Conservation (phyloP, 441 rosid species). For the Gossypium trilobum region DNA sequence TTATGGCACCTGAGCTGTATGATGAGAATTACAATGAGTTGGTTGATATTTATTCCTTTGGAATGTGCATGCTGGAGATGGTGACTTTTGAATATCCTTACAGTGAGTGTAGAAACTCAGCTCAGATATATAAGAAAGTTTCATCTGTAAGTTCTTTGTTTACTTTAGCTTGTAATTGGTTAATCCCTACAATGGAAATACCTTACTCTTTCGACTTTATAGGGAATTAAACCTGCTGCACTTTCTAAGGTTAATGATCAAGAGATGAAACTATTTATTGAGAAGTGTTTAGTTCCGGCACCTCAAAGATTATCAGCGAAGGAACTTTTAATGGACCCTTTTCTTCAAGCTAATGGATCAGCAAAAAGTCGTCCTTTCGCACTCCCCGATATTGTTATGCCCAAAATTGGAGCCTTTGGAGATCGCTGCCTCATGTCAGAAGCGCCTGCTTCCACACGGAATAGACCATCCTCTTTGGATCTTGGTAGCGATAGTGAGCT, state of each 20-base stretch:
- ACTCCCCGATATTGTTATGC: conserved; percentile 56
- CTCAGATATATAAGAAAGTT: conserved; percentile 70
- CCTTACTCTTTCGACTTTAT: conserved; percentile 7
- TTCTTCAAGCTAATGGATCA: conserved; percentile 49
- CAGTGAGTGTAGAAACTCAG: conserved; percentile 57
- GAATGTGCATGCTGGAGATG: conserved; percentile 70
- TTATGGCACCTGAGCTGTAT: conserved; percentile 70
- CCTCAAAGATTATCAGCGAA: conserved; percentile 52
- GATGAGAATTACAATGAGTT: conserved; percentile 59
- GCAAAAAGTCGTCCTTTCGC: conserved; percentile 38
- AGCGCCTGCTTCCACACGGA: conserved; percentile 39
- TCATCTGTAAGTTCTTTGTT: conserved; percentile 35
- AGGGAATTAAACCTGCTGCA: conserved; percentile 69
- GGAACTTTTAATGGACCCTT: conserved; percentile 50
- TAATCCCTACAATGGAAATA: background rate
- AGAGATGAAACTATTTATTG: conserved; percentile 48
- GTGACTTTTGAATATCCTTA: conserved; percentile 62
- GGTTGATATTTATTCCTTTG: conserved; percentile 58
- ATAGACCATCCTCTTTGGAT: conserved; percentile 32
- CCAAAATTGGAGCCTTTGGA: conserved; percentile 56
- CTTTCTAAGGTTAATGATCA: conserved; percentile 47
- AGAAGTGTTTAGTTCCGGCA: conserved; percentile 57
- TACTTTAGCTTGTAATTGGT: conserved; percentile 3
- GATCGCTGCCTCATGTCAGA: conserved; percentile 68
- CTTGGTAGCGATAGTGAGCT: conserved; percentile 40